phyloP scores from a whole-genome alignment of 495 filamentous ascomycete genomes.

The Usnea hakonensis region DNA sequence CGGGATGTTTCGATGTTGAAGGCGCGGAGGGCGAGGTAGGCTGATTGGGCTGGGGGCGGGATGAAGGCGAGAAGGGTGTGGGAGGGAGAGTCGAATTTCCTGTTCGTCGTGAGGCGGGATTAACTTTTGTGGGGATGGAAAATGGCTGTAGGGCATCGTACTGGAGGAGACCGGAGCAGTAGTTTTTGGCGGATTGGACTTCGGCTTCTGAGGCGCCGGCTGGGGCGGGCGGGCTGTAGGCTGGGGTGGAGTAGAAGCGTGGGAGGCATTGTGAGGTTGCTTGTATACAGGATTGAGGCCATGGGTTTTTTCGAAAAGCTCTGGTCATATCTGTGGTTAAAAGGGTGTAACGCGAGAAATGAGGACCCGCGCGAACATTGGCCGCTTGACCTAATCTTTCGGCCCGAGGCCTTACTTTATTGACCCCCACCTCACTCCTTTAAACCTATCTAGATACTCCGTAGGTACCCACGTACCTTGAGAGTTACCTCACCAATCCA shows the following conservation, averaged over 20 bases:
- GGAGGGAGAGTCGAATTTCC: slow-evolving; percentile 79
- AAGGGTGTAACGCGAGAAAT: neutral
- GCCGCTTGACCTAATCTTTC: no score
- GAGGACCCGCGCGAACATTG: no score
- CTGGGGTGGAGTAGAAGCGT: slow-evolving; percentile 23
- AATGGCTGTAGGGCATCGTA: slow-evolving; percentile 25
- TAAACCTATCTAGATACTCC: no score
- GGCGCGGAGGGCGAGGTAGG: slow-evolving; percentile 84
- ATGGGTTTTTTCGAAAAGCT: neutral
- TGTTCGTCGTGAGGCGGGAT: slow-evolving; percentile 27
- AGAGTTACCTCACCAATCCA: no score
- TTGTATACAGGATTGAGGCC: neutral
- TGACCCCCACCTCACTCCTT: no score
- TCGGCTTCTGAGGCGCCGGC: slow-evolving; percentile 32
- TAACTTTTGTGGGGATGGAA: neutral
- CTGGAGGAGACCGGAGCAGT: slow-evolving; percentile 52
- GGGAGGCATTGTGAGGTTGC: neutral
- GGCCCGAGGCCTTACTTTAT: no score
- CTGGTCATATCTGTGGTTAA: neutral
- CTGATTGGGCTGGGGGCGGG: slow-evolving; percentile 59
- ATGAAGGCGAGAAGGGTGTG: slow-evolving; percentile 81
- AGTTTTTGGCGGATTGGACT: slow-evolving; percentile 45
- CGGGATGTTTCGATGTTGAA: slow-evolving; percentile 86
- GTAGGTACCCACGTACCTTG: no score
- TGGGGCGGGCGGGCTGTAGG: slow-evolving; percentile 27